A percentile compares a stretch with the other conserved stretches of the same genome.
phyloP scores from a whole-genome alignment of 1,284 basidiomycete genomes.

The Erythrobasidium hasegawianum region DNA sequence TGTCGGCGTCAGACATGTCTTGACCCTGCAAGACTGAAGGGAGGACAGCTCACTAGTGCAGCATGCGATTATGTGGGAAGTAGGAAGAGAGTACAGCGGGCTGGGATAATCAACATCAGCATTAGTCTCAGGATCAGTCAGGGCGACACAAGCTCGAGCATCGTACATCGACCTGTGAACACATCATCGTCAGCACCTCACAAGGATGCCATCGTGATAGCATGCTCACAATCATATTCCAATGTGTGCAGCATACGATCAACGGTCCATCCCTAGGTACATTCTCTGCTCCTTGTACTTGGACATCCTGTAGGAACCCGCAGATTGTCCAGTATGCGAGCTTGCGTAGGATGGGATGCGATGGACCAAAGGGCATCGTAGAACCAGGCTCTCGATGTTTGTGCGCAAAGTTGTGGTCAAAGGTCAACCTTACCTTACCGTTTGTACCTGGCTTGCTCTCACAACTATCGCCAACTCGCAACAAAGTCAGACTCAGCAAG shows the following conservation, averaged over 20 bases:
- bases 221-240: slow-evolving; percentile 38
- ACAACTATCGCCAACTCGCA: no score
- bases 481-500: no score
- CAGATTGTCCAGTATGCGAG: slow-evolving; percentile 69
- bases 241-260: slow-evolving; percentile 58
- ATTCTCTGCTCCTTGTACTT: slow-evolving; percentile 76
- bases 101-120: slow-evolving; percentile 40
- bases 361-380: slow-evolving; percentile 50
- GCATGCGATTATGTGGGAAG: slow-evolving; percentile 69
- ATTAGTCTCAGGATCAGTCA: no score
- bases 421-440: no score
- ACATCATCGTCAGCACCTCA: no score
- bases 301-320: slow-evolving; percentile 81
- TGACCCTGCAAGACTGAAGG: no score
- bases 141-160: slow-evolving; percentile 5
- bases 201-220: no score
- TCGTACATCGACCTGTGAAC: slow-evolving; percentile 50
- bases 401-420: no score
- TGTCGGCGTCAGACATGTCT: background rate
- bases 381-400: no score
- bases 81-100: slow-evolving; percentile 53
- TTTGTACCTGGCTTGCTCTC: no score
- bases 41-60: slow-evolving; percentile 83
- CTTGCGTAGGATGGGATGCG: slow-evolving; percentile 63
- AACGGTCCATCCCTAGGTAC: slow-evolving; percentile 78